Evolutionary conservation across 1,139 yeast genomes (phyloP).

Genomic region (Yamadazyma diospyri): DNA sequence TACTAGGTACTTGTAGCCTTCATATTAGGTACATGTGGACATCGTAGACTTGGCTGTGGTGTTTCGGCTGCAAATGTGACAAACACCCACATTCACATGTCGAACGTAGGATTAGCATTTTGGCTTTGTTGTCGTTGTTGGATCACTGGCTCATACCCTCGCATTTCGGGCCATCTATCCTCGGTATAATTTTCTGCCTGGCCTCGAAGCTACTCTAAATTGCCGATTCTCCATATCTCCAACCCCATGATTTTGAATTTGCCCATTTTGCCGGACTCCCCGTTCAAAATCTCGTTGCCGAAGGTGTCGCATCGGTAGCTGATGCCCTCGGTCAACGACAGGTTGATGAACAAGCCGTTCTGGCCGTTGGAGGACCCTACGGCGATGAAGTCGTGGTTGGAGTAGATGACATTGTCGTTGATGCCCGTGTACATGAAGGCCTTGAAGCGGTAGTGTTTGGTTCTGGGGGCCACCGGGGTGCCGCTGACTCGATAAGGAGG

Average conservation of each 20-base stretch:
- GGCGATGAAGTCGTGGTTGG: slow-evolving; percentile 73
- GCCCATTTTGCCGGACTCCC: slow-evolving; percentile 32
- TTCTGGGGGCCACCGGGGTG: too few species aligned
- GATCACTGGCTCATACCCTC: neutral
- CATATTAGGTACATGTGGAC: too few species aligned
- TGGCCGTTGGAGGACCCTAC: slow-evolving; percentile 90
- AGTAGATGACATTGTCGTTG: slow-evolving; percentile 81
- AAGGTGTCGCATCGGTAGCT: slow-evolving; percentile 78
- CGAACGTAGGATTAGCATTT: too few species aligned
- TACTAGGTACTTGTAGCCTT: too few species aligned
- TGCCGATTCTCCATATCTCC: slow-evolving; percentile 82
- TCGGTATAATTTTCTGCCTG: neutral
- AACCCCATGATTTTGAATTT: slow-evolving; percentile 73
- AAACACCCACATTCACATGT: too few species aligned
- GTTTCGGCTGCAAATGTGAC: too few species aligned
- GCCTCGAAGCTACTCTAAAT: slow-evolving; percentile 12
- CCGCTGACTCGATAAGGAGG: too few species aligned
- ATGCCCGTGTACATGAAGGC: slow-evolving; percentile 89
- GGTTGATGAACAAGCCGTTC: slow-evolving; percentile 89
- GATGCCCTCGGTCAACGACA: slow-evolving; percentile 69
- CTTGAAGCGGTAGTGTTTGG: slow-evolving; percentile 44
- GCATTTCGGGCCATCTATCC: neutral
- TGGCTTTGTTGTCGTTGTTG: too few species aligned
- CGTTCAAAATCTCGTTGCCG: slow-evolving; percentile 78
- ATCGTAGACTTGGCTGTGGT: too few species aligned